Evolutionary conservation across 306 rosid genomes (phyloP).

Genomic region (Cucurbita maxima): DNA sequence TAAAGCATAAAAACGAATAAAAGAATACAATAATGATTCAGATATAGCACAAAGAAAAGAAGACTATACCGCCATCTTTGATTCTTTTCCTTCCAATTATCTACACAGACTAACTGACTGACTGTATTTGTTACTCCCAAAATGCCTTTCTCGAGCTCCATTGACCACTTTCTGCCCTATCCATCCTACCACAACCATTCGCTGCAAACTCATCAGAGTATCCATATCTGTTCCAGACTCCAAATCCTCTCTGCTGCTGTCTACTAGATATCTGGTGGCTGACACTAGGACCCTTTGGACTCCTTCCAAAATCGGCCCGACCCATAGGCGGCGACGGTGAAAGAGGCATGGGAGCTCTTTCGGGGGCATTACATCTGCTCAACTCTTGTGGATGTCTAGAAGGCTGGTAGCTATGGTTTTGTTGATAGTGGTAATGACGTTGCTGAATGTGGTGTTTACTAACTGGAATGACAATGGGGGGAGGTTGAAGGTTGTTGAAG

Average conservation of each 20-base stretch:
- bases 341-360: constrained; percentile 7
- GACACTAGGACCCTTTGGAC: not conserved
- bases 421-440: constrained; percentile 10
- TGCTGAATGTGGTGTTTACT: constrained; percentile 8
- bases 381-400: constrained; percentile 14
- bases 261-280: constrained; percentile 13
- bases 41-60: not conserved
- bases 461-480: not conserved
- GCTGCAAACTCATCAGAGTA: constrained; percentile 17
- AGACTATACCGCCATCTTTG: not conserved
- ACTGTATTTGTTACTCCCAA: constrained; percentile 20
- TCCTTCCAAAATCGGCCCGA: constrained; percentile 13
- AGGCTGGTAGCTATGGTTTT: constrained; percentile 5
- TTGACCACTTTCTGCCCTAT: constrained; percentile 21
- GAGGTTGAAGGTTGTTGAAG: constrained; percentile 16
- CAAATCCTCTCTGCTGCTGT: constrained; percentile 20
- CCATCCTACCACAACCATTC: constrained; percentile 5
- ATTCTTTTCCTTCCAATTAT: not conserved
- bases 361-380: constrained; percentile 12
- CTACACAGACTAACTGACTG: not conserved
- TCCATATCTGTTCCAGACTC: constrained; percentile 1
- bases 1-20: not conserved
- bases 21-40: not conserved
- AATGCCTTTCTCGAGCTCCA: constrained; percentile 21
- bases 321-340: constrained; percentile 7